phyloP scores from a whole-genome alignment of 2,329 filamentous ascomycete species.

The Aspergillus texensis region DNA sequence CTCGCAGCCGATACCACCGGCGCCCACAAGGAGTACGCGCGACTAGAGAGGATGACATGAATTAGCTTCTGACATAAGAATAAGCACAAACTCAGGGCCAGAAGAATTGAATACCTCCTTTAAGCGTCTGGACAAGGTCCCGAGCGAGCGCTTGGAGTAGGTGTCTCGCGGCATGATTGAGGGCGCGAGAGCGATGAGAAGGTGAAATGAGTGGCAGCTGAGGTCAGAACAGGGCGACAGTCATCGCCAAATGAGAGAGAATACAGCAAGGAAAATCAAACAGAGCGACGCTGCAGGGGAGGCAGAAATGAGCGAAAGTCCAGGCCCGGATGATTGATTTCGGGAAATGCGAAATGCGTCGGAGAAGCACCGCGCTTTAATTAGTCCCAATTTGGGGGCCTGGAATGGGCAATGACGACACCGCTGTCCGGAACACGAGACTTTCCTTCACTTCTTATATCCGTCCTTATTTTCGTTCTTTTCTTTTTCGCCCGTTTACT shows the following conservation, averaged over 20 bases:
- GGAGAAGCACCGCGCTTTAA: slow-evolving; percentile 11
- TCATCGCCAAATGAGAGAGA: slow-evolving; percentile 16
- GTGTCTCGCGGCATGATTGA: slow-evolving; percentile 43
- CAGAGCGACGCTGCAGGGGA: slow-evolving; percentile 11
- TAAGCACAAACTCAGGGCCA: slow-evolving; percentile 4
- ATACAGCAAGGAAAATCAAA: slow-evolving; percentile 7
- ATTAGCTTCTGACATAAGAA: neutral
- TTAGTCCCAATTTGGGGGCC: neutral
- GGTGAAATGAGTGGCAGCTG: slow-evolving; percentile 1
- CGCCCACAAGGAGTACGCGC: slow-evolving; percentile 89
- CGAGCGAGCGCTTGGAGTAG: slow-evolving; percentile 48
- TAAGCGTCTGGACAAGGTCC: slow-evolving; percentile 42
- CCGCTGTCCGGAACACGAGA: neutral
- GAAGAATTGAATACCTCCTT: slow-evolving; percentile 38
- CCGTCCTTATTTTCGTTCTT: neutral
- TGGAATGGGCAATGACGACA: slow-evolving; percentile 8
- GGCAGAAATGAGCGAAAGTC: slow-evolving; percentile 10
- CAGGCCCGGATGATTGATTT: slow-evolving; percentile 1
- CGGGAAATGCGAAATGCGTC: neutral
- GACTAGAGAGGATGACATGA: slow-evolving; percentile 57
- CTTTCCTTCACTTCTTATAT: neutral
- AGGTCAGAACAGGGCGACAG: slow-evolving; percentile 10
- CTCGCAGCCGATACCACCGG: slow-evolving; percentile 96
- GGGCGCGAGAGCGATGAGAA: slow-evolving; percentile 12
- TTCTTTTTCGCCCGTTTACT: neutral